phyloP scores from a whole-genome alignment of 2,329 filamentous ascomycete genomes.

The Bipolaris victoriae region DNA sequence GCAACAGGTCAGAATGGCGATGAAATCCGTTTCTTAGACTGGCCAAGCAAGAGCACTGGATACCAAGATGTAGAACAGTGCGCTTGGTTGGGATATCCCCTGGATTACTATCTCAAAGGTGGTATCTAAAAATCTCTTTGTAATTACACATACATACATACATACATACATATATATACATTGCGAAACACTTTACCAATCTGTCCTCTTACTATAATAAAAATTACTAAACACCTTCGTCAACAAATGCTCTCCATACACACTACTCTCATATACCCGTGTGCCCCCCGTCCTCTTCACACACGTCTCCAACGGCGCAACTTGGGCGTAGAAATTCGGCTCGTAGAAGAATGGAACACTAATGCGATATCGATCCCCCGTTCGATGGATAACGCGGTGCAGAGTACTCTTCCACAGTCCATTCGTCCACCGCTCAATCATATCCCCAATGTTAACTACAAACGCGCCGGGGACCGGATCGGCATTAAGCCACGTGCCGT shows the following conservation, averaged over 20 bases:
- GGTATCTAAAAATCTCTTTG: slow-evolving; percentile 11
- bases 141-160: neutral
- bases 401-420: slow-evolving; percentile 52
- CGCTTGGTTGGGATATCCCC: slow-evolving; percentile 42
- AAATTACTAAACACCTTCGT: slow-evolving; percentile 54
- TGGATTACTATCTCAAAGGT: slow-evolving; percentile 44
- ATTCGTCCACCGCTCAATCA: slow-evolving; percentile 56
- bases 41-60: slow-evolving; percentile 51
- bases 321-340: slow-evolving; percentile 51
- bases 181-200: slow-evolving; percentile 20
- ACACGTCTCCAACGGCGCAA: slow-evolving; percentile 49
- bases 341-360: slow-evolving; percentile 59
- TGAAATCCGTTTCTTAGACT: slow-evolving; percentile 54
- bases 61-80: slow-evolving; percentile 62
- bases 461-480: slow-evolving; percentile 54
- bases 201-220: slow-evolving; percentile 38
- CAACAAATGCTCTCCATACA: slow-evolving; percentile 53
- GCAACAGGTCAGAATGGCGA: slow-evolving; percentile 40
- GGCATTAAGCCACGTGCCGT: slow-evolving; percentile 54
- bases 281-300: slow-evolving; percentile 34
- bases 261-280: slow-evolving; percentile 40
- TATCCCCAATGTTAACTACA: slow-evolving; percentile 59
- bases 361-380: slow-evolving; percentile 47
- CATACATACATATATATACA: neutral
- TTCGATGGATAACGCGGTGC: slow-evolving; percentile 55